Evolutionary conservation across 2,329 filamentous ascomycete genomes (phyloP).

Genomic region (Xylariaceae sp.): DNA sequence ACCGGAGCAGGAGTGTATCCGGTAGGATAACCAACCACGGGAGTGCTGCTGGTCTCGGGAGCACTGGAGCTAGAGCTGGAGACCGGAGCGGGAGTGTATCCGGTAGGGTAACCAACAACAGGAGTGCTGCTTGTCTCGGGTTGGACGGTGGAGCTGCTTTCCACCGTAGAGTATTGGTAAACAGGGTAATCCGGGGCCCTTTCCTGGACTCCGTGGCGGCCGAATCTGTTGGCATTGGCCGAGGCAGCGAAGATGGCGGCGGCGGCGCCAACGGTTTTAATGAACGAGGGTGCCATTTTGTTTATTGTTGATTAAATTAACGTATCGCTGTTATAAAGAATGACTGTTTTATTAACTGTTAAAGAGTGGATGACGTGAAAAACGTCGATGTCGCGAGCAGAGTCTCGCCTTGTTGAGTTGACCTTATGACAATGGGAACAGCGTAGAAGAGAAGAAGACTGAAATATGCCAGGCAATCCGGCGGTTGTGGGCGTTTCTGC

Average conservation of each 20-base stretch:
- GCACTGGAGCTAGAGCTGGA: not conserved
- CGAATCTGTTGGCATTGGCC: slow-evolving; percentile 11
- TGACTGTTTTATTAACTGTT: slow-evolving; percentile 21
- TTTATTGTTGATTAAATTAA: slow-evolving; percentile 23
- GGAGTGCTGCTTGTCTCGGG: slow-evolving; percentile 7
- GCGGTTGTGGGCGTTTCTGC: slow-evolving; percentile 2
- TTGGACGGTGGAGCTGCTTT: not conserved
- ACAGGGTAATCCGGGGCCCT: slow-evolving; percentile 8
- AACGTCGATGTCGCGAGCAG: slow-evolving; percentile 44
- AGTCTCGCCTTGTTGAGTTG: slow-evolving; percentile 30
- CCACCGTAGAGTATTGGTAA: slow-evolving; percentile 10
- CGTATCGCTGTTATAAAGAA: slow-evolving; percentile 24
- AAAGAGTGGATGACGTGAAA: slow-evolving; percentile 43
- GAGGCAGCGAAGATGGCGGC: slow-evolving; percentile 22
- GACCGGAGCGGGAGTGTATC: not conserved
- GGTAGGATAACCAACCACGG: not conserved
- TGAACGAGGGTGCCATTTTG: slow-evolving; percentile 41
- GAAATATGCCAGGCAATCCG: slow-evolving; percentile 3
- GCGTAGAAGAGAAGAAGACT: slow-evolving; percentile 16
- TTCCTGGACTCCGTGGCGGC: slow-evolving; percentile 1
- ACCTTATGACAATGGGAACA: slow-evolving; percentile 24
- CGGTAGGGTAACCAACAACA: not conserved
- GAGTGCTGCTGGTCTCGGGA: no score
- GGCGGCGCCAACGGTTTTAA: slow-evolving; percentile 37
- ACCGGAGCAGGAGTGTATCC: no score